Percentiles rank a stretch among this genome's conserved stretches.
Evolutionary conservation across 805 yeast species (phyloP).

Genomic region (Wickerhamomyces strasburgensis): DNA sequence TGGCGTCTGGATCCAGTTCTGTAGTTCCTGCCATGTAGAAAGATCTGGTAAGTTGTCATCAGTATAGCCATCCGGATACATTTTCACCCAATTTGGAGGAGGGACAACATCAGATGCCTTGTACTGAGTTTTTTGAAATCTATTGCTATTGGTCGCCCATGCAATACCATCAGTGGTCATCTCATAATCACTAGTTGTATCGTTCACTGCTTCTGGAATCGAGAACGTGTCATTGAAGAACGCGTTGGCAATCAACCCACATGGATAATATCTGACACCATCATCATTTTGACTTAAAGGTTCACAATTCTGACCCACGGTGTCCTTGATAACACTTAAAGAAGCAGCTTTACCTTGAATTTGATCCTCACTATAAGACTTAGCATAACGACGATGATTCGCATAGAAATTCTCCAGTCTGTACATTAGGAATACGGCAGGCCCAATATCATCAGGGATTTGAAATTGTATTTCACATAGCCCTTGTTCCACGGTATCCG

Average conservation of each 20-base stretch:
- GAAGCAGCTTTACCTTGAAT: constrained; percentile 70
- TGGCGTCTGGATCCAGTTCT: constrained; percentile 84
- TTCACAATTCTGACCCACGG: constrained; percentile 53
- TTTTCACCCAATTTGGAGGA: constrained; percentile 77
- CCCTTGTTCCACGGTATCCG: constrained; percentile 45
- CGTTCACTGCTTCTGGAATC: constrained; percentile 31
- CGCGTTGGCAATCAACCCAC: constrained; percentile 81
- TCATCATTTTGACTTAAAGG: constrained; percentile 51
- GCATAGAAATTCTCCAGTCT: constrained; percentile 85
- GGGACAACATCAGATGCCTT: constrained; percentile 60
- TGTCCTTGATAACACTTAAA: constrained; percentile 42
- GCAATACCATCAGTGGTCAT: constrained; percentile 56
- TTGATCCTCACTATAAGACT: constrained; percentile 82
- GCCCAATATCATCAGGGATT: constrained; percentile 64
- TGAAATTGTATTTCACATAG: constrained; percentile 72
- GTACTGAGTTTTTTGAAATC: constrained; percentile 62
- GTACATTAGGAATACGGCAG: constrained; percentile 76
- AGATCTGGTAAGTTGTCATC: constrained; percentile 66
- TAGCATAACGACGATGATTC: constrained; percentile 91
- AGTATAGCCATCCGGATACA: constrained; percentile 70
- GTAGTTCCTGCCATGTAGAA: constrained; percentile 61
- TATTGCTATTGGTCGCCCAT: constrained; percentile 63
- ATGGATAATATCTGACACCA: constrained; percentile 68
- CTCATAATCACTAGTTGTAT: constrained; percentile 36
- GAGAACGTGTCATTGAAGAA: constrained; percentile 72